These are phyloP conservation scores for Teunomyces lycoperdinae DNA, from an alignment of 805 yeast genomes.

Conservation along the genomic window DNA sequence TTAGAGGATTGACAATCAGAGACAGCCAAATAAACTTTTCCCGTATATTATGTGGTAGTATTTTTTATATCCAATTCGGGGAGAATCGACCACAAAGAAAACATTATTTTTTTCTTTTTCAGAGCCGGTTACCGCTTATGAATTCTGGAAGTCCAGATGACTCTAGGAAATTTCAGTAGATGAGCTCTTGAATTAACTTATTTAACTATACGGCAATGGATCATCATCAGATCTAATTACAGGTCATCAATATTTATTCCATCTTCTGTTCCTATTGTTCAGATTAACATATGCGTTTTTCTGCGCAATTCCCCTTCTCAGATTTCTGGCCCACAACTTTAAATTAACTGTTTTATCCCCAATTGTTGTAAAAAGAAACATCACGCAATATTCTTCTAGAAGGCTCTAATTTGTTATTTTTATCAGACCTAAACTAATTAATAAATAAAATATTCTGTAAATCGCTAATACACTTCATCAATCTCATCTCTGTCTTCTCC, in stretches of 20 bases:
- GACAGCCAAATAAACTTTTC: constrained; percentile 1
- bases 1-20: neutral
- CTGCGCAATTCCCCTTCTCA: neutral
- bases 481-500: constrained; percentile 1
- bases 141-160: neutral
- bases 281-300: neutral
- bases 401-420: neutral
- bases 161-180: neutral
- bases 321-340: neutral
- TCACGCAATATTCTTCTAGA: constrained; percentile 2
- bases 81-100: neutral
- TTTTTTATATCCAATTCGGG: neutral
- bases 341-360: neutral
- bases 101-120: neutral
- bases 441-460: neutral
- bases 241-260: neutral
- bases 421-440: constrained; percentile 1
- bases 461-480: neutral
- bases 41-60: neutral
- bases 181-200: neutral
- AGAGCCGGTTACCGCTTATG: neutral
- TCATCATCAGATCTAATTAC: neutral
- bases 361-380: neutral
- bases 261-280: neutral
- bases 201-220: neutral